A percentile compares a stretch with the other conserved stretches of the same genome.
These are phyloP conservation scores for Silene coronaria DNA, from an alignment of 179 eudicot genomes.

Conservation along the genomic window DNA sequence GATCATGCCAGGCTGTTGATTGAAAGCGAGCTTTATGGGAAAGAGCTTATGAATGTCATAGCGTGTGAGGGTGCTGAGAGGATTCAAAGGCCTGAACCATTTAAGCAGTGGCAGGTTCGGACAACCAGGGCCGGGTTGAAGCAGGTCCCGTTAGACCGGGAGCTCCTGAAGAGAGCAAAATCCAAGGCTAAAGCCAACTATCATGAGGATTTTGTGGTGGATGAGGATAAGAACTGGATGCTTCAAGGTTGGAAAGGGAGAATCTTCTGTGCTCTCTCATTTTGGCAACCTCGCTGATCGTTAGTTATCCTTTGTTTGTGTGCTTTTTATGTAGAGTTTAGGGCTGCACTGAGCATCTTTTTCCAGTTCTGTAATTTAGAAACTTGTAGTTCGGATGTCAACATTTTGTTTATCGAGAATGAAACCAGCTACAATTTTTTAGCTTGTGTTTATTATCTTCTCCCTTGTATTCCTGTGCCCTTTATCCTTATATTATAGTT, in stretches of 20 bases:
- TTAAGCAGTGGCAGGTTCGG: conserved; percentile 54
- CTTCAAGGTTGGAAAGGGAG: conserved; percentile 62
- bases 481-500: neutral
- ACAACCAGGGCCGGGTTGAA: conserved; percentile 36
- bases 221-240: conserved; percentile 40
- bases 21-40: conserved; percentile 42
- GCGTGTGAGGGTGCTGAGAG: conserved; percentile 59
- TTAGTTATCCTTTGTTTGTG: neutral
- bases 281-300: conserved; percentile 37
- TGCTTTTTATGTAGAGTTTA: conserved; percentile 16
- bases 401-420: conserved; percentile 15
- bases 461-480: neutral
- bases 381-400: conserved; percentile 2
- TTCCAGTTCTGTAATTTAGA: conserved; percentile 18
- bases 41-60: conserved; percentile 41
- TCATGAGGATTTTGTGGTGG: conserved; percentile 42
- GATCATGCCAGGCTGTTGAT: conserved; percentile 30
- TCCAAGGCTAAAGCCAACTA: conserved; percentile 35
- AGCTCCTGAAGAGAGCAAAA: conserved; percentile 28
- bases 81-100: conserved; percentile 52
- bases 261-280: conserved; percentile 34
- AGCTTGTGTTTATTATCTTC: neutral
- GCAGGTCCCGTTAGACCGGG: conserved; percentile 32
- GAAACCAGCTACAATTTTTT: neutral
- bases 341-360: neutral